These are phyloP conservation scores for Beauveria varroae DNA, from an alignment of 2,329 filamentous ascomycete species.

Conservation along the genomic window DNA sequence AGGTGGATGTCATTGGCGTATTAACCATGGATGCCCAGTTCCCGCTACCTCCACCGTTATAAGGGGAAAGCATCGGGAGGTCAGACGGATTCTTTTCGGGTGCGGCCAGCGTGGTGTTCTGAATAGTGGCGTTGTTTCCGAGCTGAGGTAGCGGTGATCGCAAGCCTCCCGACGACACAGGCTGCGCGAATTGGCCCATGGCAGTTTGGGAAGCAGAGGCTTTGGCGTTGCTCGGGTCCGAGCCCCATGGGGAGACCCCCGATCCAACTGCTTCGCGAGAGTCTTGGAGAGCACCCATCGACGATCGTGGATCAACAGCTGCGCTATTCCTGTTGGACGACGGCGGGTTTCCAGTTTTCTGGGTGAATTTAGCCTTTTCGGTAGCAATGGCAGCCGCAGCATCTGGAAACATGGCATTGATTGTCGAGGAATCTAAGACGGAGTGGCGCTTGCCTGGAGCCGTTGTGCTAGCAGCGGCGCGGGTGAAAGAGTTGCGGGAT, in stretches of 20 bases:
- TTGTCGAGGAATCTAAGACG: constrained; percentile 84
- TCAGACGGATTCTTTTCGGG: constrained; percentile 60
- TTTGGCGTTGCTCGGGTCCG: constrained; percentile 54
- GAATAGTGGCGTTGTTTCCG: constrained; percentile 61
- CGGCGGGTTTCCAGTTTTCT: constrained; percentile 84
- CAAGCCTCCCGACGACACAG: constrained; percentile 63
- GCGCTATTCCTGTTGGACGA: constrained; percentile 90
- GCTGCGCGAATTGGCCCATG: constrained; percentile 94
- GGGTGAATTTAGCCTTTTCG: constrained; percentile 95
- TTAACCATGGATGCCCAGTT: constrained; percentile 99
- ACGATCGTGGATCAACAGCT: constrained; percentile 67
- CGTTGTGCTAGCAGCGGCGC: constrained; percentile 70
- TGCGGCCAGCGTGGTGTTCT: constrained; percentile 73
- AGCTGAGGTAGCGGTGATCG: constrained; percentile 73
- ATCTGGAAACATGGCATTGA: constrained; percentile 99
- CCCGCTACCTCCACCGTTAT: constrained; percentile 61
- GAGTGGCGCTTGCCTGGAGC: constrained; percentile 78
- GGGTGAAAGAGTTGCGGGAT: constrained; percentile 76
- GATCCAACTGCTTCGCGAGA: constrained; percentile 21
- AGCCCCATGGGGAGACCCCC: constrained; percentile 67
- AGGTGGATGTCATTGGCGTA: constrained; percentile 89
- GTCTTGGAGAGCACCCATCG: constrained; percentile 53
- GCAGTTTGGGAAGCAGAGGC: constrained; percentile 68
- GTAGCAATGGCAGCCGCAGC: constrained; percentile 97
- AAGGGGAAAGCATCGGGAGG: constrained; percentile 80